Evolutionary conservation across 2,329 filamentous ascomycete genomes (phyloP), one percentile per base, ranked within the genome.

Genomic region (Neonectria punicea): DNA sequence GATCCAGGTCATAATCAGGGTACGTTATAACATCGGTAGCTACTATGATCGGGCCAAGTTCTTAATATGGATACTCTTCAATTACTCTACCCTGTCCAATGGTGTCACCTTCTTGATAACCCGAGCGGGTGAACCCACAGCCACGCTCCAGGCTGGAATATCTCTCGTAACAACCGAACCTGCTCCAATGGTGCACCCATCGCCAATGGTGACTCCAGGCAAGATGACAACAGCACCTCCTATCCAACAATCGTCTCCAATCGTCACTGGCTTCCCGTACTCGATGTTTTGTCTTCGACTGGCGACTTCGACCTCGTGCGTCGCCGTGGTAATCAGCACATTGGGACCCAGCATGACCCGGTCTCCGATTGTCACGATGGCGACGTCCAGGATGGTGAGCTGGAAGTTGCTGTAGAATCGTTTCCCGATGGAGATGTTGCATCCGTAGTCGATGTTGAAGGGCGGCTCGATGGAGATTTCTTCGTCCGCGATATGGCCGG

Each of bases 181-280:
- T 22, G 22, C 22, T 22, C 22, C 22, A 22, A 22, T 22, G 22
- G 5, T 92, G 7, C 83, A 85, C 0, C 93, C 93, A 55, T 86
- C 84, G 0, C 94, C 93, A 69, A 97, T 91, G 1, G 86, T 94
- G 11, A 97, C 89, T 0, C 93, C 93, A 0, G 92, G 89, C 53
- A 94, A 80, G n/a, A 97, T 87, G n/a, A 84, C 87, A 5, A 89
- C 89, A 73, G 89, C 90, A 0, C 92, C 92, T 2, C 90, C 92
- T 39, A 95, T 80, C 92, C 92, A 93, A 1, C 91, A 81, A 53
- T 83, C 7, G 77, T 78, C 0, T 87, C 81, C 91, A 81, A 53
- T 83, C 8, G 77, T 78, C 0, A 87, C 81, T 0, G 82, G 81
- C 39, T 78, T 78, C 0, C 83, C 83, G 62, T 82, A 86, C 67